These are phyloP conservation scores for Blastocladiella britannica DNA, from an alignment of 192 early-diverging fungal species.

Conservation along the genomic window DNA sequence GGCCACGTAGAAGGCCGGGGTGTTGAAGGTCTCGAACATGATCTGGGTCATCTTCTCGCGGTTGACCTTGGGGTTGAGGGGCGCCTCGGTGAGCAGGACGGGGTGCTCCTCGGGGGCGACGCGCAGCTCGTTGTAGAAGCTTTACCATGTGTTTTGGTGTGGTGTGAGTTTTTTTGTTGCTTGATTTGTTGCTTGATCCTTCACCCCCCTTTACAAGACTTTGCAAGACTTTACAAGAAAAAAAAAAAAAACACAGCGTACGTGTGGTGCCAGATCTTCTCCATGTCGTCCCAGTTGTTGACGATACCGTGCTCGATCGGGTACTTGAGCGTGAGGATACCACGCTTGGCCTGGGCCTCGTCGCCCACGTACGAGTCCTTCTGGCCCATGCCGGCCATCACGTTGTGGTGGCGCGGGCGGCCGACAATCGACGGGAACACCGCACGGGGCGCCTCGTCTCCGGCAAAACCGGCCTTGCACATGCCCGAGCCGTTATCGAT, in stretches of 20 bases:
- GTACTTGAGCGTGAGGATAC: slow-evolving; percentile 47
- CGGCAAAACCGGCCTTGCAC: slow-evolving; percentile 54
- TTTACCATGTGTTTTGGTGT: too few species aligned
- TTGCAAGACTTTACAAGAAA: too few species aligned
- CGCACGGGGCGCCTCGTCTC: slow-evolving; percentile 34
- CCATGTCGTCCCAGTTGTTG: slow-evolving; percentile 61
- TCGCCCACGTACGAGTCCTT: slow-evolving; percentile 56
- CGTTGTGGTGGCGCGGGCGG: slow-evolving; percentile 44
- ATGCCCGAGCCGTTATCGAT: slow-evolving; percentile 53
- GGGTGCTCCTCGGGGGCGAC: slow-evolving; percentile 44
- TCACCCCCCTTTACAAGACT: too few species aligned
- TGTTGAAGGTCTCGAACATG: slow-evolving; percentile 42
- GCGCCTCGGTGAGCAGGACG: slow-evolving; percentile 37
- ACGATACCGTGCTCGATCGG: slow-evolving; percentile 57
- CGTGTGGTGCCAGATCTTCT: slow-evolving; percentile 38
- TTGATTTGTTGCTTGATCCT: too few species aligned
- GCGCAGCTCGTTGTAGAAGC: slow-evolving; percentile 44
- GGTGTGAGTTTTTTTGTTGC: too few species aligned
- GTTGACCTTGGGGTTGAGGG: slow-evolving; percentile 38
- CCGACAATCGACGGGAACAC: slow-evolving; percentile 50
- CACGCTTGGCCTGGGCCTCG: slow-evolving; percentile 49
- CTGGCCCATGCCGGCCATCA: slow-evolving; percentile 53
- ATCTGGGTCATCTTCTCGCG: slow-evolving; percentile 41
- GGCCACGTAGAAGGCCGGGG: slow-evolving; percentile 36
- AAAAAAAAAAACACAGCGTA: too few species aligned